Evolutionary conservation across 2,329 filamentous ascomycete species (phyloP), one percentile per base, ranked within the genome.

Genomic region (Didymella keratinophila): DNA sequence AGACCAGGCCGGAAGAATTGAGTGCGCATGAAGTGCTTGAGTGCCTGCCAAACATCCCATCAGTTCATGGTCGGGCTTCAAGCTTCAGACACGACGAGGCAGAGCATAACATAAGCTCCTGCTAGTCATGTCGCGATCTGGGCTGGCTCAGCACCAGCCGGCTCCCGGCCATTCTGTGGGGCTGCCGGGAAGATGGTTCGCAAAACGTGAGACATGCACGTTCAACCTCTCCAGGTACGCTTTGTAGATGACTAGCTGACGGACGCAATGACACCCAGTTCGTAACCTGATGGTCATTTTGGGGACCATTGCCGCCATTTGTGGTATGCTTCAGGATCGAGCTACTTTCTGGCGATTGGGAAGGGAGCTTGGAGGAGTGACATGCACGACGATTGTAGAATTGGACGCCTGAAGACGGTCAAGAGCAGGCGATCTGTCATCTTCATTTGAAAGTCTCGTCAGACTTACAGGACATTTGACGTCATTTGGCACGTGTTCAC

Each of bases 141-240:
- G 41, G 39, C 45, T 30, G 39, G 37, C 23, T 56, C 39, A 50
- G 46, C 30, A 45, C 46, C 37, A 21, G 54, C 55, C 55, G 48
- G 34, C 36, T 57, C 34, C 50, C 56, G 56, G 34, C 47, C 20
- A 37, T 30, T 46, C 21, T 34, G 56, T 58, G 56, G 56, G 56
- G 50, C 56, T 41, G 11, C 21, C 45, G 20, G 39, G n/a, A 30
- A 43, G 43, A 37, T 47, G 34, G 48, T 37, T 49, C 36, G 37
- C 21, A 47, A 20, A 32, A 47, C 32, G 23, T 46, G 42, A 53
- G 47, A 30, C 30, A 28, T 45, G 18, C 45, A 56, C 6, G 6
- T 46, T 42, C 41, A 51, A 20, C 25, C 41, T 47, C 43, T 8
- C 12, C 27, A 51, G 42, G 47, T 21, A 46, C 47, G 25, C 16